These are phyloP conservation scores for Botrytis porri DNA, from an alignment of 2,329 filamentous ascomycete genomes.

Conservation along the genomic window DNA sequence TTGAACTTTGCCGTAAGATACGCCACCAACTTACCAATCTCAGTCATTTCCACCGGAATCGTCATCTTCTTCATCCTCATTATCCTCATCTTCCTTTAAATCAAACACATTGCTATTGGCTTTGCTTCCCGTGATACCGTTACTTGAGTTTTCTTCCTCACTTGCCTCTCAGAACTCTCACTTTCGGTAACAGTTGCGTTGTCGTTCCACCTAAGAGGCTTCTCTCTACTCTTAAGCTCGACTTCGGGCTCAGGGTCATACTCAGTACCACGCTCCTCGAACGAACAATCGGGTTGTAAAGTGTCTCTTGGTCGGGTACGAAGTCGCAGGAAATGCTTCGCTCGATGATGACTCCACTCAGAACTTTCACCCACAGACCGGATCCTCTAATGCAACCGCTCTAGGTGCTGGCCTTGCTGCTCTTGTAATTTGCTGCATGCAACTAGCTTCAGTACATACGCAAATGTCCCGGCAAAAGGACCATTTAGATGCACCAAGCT, in stretches of 20 bases:
- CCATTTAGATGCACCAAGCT: background rate
- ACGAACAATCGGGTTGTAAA: background rate
- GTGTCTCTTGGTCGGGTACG: background rate
- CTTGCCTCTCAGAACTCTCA: background rate
- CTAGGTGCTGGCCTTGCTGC: background rate
- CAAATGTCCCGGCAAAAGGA: background rate
- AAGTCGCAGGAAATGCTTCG: background rate
- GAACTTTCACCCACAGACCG: background rate
- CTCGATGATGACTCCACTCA: background rate
- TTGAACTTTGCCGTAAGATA: too few relatives aligned
- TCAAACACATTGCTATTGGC: background rate
- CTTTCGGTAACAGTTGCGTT: background rate
- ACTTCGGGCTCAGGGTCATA: background rate
- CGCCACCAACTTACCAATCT: background rate
- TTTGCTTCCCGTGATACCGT: background rate
- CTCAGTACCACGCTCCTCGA: background rate
- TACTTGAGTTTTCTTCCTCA: background rate
- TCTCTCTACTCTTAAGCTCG: background rate
- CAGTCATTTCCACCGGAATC: background rate
- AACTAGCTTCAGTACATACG: background rate
- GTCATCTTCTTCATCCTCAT: background rate
- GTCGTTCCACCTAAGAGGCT: background rate
- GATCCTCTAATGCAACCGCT: background rate
- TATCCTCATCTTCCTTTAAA: background rate
- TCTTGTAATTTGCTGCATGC: background rate